Percentiles rank a stretch among this genome's conserved stretches.
Conservation (phyloP, 306 rosid genomes). For the Morella rubra region DNA sequence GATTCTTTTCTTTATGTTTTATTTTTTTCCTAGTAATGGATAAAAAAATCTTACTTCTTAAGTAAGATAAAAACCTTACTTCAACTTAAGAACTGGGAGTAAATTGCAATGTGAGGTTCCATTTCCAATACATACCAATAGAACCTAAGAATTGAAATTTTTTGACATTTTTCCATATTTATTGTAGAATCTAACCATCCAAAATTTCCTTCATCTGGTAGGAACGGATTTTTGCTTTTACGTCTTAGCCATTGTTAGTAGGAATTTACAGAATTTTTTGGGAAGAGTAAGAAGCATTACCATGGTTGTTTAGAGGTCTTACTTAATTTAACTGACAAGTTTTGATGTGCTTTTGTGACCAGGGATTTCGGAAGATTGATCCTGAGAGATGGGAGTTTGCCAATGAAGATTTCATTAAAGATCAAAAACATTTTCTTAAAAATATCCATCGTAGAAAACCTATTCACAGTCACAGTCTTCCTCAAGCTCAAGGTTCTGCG, state of each 20-base stretch:
- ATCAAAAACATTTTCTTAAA: conserved; percentile 88
- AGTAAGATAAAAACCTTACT: too few relatives aligned
- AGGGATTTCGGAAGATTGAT: conserved; percentile 93
- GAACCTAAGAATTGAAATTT: not conserved
- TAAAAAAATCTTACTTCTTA: too few relatives aligned
- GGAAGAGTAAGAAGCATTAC: not conserved
- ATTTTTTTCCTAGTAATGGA: too few relatives aligned
- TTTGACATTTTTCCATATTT: not conserved
- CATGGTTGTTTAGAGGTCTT: not conserved
- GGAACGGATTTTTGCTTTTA: not conserved
- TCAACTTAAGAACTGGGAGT: not conserved
- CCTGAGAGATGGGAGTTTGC: conserved; percentile 95
- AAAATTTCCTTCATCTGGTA: not conserved
- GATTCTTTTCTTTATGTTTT: too few relatives aligned
- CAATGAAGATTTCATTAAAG: conserved; percentile 90
- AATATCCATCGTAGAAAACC: conserved; percentile 96
- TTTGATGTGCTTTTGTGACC: conserved; percentile 23
- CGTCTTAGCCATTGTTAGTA: not conserved
- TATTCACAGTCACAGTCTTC: conserved; percentile 93
- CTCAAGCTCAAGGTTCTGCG: conserved; percentile 81
- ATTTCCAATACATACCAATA: not conserved
- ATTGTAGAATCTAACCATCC: not conserved
- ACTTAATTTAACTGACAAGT: not conserved
- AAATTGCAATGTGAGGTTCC: not conserved
- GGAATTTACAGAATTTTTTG: not conserved